Base-by-base conservation (phyloP, 345 rosid genomes). In the Camelina hispida region DNA sequence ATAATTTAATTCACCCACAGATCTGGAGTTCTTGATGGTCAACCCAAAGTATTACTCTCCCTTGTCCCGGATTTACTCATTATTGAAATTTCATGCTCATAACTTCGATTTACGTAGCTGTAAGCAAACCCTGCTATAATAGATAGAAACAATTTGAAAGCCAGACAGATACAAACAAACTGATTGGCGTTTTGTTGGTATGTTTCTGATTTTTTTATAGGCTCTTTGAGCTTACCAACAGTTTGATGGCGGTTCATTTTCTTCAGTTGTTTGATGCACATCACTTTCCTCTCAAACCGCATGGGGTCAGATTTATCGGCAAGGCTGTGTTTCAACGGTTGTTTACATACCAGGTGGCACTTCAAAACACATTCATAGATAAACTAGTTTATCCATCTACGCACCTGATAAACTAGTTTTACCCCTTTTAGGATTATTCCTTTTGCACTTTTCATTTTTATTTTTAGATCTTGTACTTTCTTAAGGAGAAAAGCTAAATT, bases 31-130 rank as follows among this genome's bases (percentile, higher is more conserved):
- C 96, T 98, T 20, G 88, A 95, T 79, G 99, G 86, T 34, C 99
- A 95, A 69, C 99, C 99, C 6, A 95, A 95, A 74, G 84, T 92
- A 76, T 78, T 95, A 82, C 97, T 95, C 56, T 95, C 96, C 20
- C 73, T 95, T 44, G 84, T 95, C 82, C 97, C 98, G 10, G 86
- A 88, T 38, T 38, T 95, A 92, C 73, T 98, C 97, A 3, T 32
- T 90, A 85, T 78, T 95, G 86, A 95, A 95, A 22, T 81, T 95
- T 90, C 81, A 89, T 89, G 96, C 94, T 95, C 70, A 88, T 94
- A 17, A 87, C 93, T 70, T 73, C 94, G 15, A 79, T 95, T 81
- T 95, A 95, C 18, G 78, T 95, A 4, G 89, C 90, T 44, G 99
- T 95, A 89, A 84, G 91, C 54, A 75, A 72, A 46, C 59, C 44